These are phyloP conservation scores for Aspergillus heteromorphus DNA, from an alignment of 495 filamentous ascomycete genomes.

Conservation along the genomic window DNA sequence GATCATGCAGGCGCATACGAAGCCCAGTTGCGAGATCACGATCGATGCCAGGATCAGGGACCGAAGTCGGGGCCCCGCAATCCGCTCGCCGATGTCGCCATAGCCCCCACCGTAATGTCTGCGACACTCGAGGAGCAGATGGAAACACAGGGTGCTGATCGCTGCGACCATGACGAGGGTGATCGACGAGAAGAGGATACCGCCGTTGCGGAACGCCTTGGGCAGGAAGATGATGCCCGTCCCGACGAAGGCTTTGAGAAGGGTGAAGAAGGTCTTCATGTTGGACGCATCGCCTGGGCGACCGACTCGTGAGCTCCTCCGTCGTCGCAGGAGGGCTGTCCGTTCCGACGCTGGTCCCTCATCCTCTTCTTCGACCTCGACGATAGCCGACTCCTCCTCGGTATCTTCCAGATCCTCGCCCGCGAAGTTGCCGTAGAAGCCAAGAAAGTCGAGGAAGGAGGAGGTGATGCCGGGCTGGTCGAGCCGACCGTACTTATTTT, in stretches of 20 bases:
- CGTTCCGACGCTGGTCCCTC: conserved; percentile 25
- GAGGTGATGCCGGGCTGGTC: conserved; percentile 42
- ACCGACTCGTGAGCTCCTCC: conserved; percentile 36
- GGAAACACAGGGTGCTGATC: conserved; percentile 85
- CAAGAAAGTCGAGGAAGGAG: conserved; percentile 65
- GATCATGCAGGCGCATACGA: conserved; percentile 90
- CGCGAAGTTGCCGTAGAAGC: conserved; percentile 65
- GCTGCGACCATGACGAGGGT: conserved; percentile 70
- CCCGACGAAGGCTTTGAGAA: conserved; percentile 89
- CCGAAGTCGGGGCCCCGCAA: conserved; percentile 81
- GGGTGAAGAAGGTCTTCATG: conserved; percentile 61
- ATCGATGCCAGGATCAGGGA: conserved; percentile 74
- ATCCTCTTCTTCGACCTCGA: conserved; percentile 29
- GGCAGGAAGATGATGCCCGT: conserved; percentile 90
- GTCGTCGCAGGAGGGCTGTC: conserved; percentile 50
- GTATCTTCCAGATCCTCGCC: conserved; percentile 65
- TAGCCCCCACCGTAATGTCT: conserved; percentile 74
- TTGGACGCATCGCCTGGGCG: conserved; percentile 53
- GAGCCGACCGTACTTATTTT: conserved; percentile 40
- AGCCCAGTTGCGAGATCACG: conserved; percentile 82
- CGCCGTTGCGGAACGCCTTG: conserved; percentile 81
- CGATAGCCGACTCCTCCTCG: conserved; percentile 45
- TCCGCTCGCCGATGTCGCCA: conserved; percentile 80
- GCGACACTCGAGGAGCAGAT: conserved; percentile 77
- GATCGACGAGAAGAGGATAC: conserved; percentile 85